phyloP scores from a whole-genome alignment of 495 filamentous ascomycete genomes.

The Hyaloscypha variabilis region DNA sequence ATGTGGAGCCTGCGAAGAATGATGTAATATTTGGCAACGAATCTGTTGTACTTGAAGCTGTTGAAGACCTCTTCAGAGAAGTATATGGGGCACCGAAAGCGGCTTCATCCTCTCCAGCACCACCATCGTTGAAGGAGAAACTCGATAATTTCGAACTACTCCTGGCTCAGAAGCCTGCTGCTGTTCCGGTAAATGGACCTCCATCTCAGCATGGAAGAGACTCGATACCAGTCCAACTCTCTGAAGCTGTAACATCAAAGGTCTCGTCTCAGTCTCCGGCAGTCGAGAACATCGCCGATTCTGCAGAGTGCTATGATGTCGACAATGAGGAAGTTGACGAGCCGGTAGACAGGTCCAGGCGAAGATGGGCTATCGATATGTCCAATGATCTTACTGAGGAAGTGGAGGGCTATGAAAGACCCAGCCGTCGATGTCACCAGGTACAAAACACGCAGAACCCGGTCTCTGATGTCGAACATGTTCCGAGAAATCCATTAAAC shows the following conservation, averaged over 20 bases:
- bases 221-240: neutral
- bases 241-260: neutral
- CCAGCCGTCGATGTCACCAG: constrained; percentile 24
- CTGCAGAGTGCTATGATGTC: neutral
- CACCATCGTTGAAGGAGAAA: neutral
- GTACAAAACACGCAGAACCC: neutral
- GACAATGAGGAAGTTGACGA: constrained; percentile 11
- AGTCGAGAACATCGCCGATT: neutral
- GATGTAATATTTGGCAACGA: constrained; percentile 78
- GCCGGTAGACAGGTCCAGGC: constrained; percentile 13
- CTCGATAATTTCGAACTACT: constrained; percentile 23
- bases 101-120: neutral
- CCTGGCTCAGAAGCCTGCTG: constrained; percentile 17
- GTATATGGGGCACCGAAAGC: constrained; percentile 25
- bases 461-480: constrained; percentile 1
- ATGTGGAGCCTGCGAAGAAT: constrained; percentile 90
- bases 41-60: constrained; percentile 33
- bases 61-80: constrained; percentile 55
- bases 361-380: constrained; percentile 42
- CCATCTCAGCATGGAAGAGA: neutral
- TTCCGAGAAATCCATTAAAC: constrained; percentile 42
- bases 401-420: constrained; percentile 25
- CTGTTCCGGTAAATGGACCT: neutral
- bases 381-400: constrained; percentile 36
- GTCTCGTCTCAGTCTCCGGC: neutral